Base-by-base conservation (phyloP, 1,139 yeast species). In the Nadsonia starkeyi-henricii region DNA sequence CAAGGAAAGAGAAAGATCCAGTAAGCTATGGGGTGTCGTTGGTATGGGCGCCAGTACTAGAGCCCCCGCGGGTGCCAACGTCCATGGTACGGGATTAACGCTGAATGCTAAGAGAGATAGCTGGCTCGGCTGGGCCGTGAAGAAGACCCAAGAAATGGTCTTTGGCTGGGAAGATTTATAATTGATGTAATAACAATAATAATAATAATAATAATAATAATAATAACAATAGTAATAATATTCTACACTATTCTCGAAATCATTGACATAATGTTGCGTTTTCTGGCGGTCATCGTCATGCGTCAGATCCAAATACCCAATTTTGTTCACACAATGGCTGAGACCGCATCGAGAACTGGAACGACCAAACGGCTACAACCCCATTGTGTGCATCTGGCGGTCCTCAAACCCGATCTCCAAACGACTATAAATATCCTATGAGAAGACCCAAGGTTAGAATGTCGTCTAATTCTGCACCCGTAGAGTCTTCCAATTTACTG, bases 101-200 rank as follows among this genome's bases (percentile, higher is more conserved):
- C 44, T 51, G 12, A 45, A 48, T 20, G 23, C 47, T 2, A 52
- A 47, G n/a, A 49, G 52, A 33, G 55, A 55, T 28, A 57, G 64
- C 18, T 66, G 69, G 69, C 51, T 62, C 42, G 57, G 62, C 41
- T 63, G 68, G 67, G 59, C 65, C 4, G 53, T 62, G 13, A 60
- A 61, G 49, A 57, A 59, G 43, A 68, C 69, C 3, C 65, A 63
- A 37, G 69, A 67, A 52, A 50, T 65, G 23, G 62, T 75, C 37
- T 76, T 76, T 59, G 80, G 80, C 2, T 75, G 79, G 78, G 78
- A 75, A 52, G 77, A 75, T 52, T 57, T 50, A 43, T 39, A 23
- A 33, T 20, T 30, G 13, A 17, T 13, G 37, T n/a, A n/a, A n/a
- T n/a, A n/a, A n/a, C n/a, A n/a, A n/a, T n/a, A n/a, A n/a, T n/a